Evolutionary conservation across 176 grass and related monocot genomes (phyloP).

Genomic region (Saccharum spontaneum): DNA sequence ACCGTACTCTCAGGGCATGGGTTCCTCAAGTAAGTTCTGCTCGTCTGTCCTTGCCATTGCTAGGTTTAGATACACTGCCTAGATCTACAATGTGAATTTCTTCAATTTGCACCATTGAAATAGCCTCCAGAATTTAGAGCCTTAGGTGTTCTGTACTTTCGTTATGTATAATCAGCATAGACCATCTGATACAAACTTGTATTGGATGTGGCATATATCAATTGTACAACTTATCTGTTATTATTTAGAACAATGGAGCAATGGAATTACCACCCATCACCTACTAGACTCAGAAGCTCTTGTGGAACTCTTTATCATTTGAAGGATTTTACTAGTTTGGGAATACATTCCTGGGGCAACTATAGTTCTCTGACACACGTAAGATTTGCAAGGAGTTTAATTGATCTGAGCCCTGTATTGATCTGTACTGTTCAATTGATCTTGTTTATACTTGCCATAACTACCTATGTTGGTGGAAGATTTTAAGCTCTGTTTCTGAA

Average conservation of each 20-base stretch:
- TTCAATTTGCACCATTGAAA: neutral
- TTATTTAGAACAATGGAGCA: neutral
- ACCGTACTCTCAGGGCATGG: conserved; percentile 69
- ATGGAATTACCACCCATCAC: neutral
- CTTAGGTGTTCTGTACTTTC: neutral
- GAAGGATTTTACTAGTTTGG: too few relatives aligned
- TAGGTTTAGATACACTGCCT: conserved; percentile 1
- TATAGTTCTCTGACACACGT: too few relatives aligned
- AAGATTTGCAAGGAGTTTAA: too few relatives aligned
- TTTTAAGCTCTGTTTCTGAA: too few relatives aligned
- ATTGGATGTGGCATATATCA: neutral
- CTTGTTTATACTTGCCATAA: too few relatives aligned
- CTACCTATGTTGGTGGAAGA: too few relatives aligned
- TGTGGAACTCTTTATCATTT: too few relatives aligned
- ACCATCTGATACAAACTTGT: neutral
- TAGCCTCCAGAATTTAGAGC: neutral
- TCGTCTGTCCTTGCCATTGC: neutral
- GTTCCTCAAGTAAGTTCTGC: conserved; percentile 93
- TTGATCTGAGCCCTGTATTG: too few relatives aligned
- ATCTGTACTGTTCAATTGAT: too few relatives aligned
- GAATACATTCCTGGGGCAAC: too few relatives aligned
- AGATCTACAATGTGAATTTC: neutral
- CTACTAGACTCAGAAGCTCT: neutral
- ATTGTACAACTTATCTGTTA: neutral
- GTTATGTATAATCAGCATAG: conserved; percentile 13